Conservation (phyloP, 2,329 filamentous ascomycete genomes). For the Huntiella savannae region DNA sequence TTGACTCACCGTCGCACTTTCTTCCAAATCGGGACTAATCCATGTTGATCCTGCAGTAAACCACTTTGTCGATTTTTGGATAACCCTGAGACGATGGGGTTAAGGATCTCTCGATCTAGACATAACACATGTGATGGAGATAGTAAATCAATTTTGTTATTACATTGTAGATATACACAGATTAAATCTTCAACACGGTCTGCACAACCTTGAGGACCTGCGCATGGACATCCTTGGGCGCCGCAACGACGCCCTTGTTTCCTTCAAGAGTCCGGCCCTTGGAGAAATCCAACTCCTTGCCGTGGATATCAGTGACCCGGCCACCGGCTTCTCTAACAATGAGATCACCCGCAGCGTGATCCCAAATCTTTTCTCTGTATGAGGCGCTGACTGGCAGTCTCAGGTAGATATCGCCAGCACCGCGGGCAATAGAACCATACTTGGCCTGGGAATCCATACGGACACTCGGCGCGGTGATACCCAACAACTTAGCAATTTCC, state of each 20-base stretch:
- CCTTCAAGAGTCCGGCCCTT: constrained; percentile 66
- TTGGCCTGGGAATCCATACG: constrained; percentile 97
- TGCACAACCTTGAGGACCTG: constrained; percentile 67
- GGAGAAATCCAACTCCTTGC: constrained; percentile 70
- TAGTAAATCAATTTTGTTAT: neutral
- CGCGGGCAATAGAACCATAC: constrained; percentile 85
- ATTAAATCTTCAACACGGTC: constrained; percentile 41
- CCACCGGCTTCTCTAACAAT: constrained; percentile 91
- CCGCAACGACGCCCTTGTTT: constrained; percentile 90
- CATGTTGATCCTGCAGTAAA: neutral
- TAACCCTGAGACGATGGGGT: neutral
- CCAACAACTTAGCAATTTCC: constrained; percentile 57
- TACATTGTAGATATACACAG: neutral
- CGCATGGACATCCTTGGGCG: constrained; percentile 55
- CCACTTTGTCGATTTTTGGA: neutral
- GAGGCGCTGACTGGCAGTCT: constrained; percentile 66
- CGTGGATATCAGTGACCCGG: constrained; percentile 72
- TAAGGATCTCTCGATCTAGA: neutral
- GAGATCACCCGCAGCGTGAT: constrained; percentile 86
- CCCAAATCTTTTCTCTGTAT: constrained; percentile 99
- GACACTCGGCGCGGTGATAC: constrained; percentile 76
- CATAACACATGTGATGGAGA: neutral
- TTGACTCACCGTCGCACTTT: neutral
- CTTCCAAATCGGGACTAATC: neutral
- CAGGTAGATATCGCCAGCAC: constrained; percentile 87